Evolutionary conservation across 306 rosid species (phyloP).

Genomic region (Potentilla sterilis): DNA sequence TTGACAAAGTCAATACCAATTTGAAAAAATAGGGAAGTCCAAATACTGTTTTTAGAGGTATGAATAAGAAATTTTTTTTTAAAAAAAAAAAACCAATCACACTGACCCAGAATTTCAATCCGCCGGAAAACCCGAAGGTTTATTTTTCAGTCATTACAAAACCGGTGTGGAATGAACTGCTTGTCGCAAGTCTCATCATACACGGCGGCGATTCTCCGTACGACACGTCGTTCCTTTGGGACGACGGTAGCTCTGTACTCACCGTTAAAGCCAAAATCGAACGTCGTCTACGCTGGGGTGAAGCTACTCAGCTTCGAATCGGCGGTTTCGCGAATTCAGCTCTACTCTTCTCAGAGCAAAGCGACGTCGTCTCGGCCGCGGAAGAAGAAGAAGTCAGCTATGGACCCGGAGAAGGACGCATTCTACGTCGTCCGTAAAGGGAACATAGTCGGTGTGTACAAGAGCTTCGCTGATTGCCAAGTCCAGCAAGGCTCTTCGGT

Average conservation of each 20-base stretch:
- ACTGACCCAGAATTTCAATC: background rate
- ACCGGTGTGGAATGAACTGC: constrained; percentile 54
- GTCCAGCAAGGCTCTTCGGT: constrained; percentile 87
- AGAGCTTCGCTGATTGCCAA: constrained; percentile 58
- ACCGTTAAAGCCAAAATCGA: constrained; percentile 31
- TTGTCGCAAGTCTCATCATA: constrained; percentile 48
- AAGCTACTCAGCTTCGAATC: constrained; percentile 32
- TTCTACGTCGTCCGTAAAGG: constrained; percentile 87
- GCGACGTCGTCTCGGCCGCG: constrained; percentile 23
- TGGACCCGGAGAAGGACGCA: constrained; percentile 59
- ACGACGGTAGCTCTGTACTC: constrained; percentile 24
- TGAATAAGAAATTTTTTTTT: too few species aligned
- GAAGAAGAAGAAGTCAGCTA: constrained; percentile 44
- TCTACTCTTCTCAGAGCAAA: constrained; percentile 51
- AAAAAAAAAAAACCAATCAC: too few species aligned
- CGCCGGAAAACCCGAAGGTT: background rate
- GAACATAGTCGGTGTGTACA: constrained; percentile 72
- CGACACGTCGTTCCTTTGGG: constrained; percentile 32
- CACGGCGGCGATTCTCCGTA: constrained; percentile 44
- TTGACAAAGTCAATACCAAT: too few species aligned
- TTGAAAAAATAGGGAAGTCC: too few species aligned
- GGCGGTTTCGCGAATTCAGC: constrained; percentile 34
- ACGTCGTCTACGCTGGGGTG: constrained; percentile 2
- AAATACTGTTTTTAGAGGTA: too few species aligned
- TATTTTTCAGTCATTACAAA: background rate